phyloP scores from a whole-genome alignment of 176 grass and related monocot species.

The Carex parvula region DNA sequence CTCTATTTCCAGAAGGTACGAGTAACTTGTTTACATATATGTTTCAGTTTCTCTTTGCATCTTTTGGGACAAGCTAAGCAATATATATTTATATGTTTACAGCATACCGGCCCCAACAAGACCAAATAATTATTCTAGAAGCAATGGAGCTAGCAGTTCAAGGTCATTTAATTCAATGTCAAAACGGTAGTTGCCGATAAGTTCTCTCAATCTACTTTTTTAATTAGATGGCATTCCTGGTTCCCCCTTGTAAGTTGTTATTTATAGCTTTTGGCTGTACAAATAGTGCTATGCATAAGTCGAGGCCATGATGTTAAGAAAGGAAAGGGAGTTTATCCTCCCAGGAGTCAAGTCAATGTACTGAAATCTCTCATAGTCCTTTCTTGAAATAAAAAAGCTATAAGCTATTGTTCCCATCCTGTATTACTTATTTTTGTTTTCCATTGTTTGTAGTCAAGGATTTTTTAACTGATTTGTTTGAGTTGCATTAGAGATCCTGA shows the following conservation, averaged over 20 bases:
- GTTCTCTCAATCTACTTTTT: not conserved
- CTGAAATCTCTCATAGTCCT: not conserved
- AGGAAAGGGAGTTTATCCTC: not conserved
- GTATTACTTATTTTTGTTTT: not conserved
- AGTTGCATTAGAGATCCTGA: too few species aligned
- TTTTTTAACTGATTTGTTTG: too few species aligned
- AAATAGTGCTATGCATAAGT: not conserved
- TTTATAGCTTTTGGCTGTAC: not conserved
- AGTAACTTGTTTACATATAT: not conserved
- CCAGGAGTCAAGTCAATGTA: not conserved
- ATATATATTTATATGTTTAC: not conserved
- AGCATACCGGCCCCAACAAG: not conserved
- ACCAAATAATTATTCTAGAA: constrained; percentile 6
- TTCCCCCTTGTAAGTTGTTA: not conserved
- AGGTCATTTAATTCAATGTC: not conserved
- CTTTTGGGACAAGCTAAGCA: not conserved
- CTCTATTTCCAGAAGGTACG: constrained; percentile 20
- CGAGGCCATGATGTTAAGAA: not conserved
- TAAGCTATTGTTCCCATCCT: not conserved
- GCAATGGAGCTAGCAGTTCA: constrained; percentile 13
- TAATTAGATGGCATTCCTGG: not conserved
- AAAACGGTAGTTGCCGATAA: constrained; percentile 6
- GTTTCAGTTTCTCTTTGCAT: not conserved
- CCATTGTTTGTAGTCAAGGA: not conserved
- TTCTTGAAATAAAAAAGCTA: not conserved